A percentile compares a stretch with the other conserved stretches of the same genome.
Evolutionary conservation across 805 yeast genomes (phyloP).

Genomic region (Lipomyces chichibuensis): DNA sequence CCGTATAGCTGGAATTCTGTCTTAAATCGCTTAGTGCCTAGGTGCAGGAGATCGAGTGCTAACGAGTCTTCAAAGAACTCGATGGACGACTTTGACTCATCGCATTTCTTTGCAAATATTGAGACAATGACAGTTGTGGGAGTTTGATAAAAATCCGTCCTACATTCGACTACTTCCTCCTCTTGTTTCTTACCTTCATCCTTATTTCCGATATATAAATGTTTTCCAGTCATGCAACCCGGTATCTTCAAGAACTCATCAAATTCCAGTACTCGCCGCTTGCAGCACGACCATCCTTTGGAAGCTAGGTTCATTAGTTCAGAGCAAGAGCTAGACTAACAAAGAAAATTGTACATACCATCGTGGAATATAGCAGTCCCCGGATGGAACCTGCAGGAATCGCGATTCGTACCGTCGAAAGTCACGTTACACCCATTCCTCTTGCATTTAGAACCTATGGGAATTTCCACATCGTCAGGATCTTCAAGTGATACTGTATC

Average conservation of each 20-base stretch:
- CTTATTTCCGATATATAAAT: constrained; percentile 33
- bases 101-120: constrained; percentile 38
- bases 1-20: constrained; percentile 34
- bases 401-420: constrained; percentile 34
- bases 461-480: constrained; percentile 38
- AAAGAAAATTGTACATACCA: constrained; percentile 12
- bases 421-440: constrained; percentile 34
- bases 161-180: constrained; percentile 33
- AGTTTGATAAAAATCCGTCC: constrained; percentile 39
- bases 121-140: constrained; percentile 39
- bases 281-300: constrained; percentile 41
- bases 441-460: constrained; percentile 36
- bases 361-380: constrained; percentile 39
- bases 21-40: constrained; percentile 33
- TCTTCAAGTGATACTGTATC: constrained; percentile 28
- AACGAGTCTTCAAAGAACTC: constrained; percentile 25
- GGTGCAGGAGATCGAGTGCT: constrained; percentile 29
- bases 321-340: background rate
- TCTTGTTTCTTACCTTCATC: constrained; percentile 12
- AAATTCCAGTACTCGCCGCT: constrained; percentile 37
- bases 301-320: constrained; percentile 25
- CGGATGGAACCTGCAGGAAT: constrained; percentile 36
- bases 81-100: constrained; percentile 32
- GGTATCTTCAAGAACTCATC: constrained; percentile 38
- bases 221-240: constrained; percentile 35